Evolutionary conservation across 2,329 filamentous ascomycete genomes (phyloP).

Genomic region (Hypoxylon sp.): DNA sequence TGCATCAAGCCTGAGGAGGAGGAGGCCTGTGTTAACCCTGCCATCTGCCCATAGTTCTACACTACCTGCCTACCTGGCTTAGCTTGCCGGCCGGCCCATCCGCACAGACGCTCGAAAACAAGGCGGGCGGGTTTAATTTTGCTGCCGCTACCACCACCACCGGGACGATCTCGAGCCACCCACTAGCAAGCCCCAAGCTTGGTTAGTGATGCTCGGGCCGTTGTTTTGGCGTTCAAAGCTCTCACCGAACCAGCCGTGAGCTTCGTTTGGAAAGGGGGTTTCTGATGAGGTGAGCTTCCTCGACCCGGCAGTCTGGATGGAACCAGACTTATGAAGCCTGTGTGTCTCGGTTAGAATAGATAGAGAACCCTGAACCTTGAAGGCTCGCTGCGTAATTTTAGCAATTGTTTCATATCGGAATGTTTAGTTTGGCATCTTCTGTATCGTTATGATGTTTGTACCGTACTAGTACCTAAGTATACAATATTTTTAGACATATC

Average conservation of each 20-base stretch:
- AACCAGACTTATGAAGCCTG: too few species aligned
- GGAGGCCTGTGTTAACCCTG: slow-evolving; percentile 26
- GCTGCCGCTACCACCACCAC: neutral
- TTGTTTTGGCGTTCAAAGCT: slow-evolving; percentile 9
- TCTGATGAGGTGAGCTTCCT: slow-evolving; percentile 5
- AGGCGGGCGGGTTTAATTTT: slow-evolving; percentile 9
- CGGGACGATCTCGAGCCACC: slow-evolving; percentile 21
- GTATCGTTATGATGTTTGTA: too few species aligned
- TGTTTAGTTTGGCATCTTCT: too few species aligned
- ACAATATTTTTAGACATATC: too few species aligned
- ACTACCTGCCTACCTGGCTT: neutral
- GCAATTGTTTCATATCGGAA: too few species aligned
- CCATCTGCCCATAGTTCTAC: neutral
- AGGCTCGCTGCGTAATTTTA: too few species aligned
- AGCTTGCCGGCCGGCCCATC: slow-evolving; percentile 17
- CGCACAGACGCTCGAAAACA: slow-evolving; percentile 29
- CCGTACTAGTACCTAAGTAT: too few species aligned
- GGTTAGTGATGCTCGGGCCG: slow-evolving; percentile 23
- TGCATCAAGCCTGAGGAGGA: too few species aligned
- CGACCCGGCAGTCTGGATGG: slow-evolving; percentile 30
- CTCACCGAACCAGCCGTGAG: too few species aligned
- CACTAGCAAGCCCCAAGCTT: slow-evolving; percentile 2
- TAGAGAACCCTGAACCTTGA: too few species aligned
- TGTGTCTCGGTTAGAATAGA: too few species aligned
- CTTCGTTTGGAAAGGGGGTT: too few species aligned